Evolutionary conservation across 2,329 filamentous ascomycete species (phyloP), one percentile per base, ranked within the genome.

Genomic region (Sphaerulina vaccinii): DNA sequence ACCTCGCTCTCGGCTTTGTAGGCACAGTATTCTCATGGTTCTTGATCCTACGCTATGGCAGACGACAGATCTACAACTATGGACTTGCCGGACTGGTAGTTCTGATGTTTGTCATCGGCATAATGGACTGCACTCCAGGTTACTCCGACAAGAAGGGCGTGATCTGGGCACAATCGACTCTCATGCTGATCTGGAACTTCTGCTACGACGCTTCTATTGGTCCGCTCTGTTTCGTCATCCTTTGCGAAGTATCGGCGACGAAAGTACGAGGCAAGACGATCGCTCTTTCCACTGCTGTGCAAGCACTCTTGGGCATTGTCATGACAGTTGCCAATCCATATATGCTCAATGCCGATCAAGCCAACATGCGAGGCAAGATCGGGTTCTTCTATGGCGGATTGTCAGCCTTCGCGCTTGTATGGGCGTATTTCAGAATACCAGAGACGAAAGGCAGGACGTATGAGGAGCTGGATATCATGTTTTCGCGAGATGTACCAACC

Each of bases 401-500:
- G 3, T 63, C 65, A 8, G 44, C 64, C 2, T 49, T 71, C 0
- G 66, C 65, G 32, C 51, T 73, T 6, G 27, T 69, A 0, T 72
- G 71, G 70, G 62, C 67, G 1, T 73, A 62, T 51, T 68, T 71
- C 21, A 60, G 69, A 23, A 61, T 73, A 1, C 71, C 72, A 3
- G 72, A 74, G 57, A 73, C 70, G 38, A 70, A 68, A 47, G 71
- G 66, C 1, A 53, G 71, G 24, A 73, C 72, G 22, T 73, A 68
- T 51, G 71, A 73, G 46, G 71, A 75, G 61, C 55, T 75, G 29
- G 71, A 75, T 59, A 62, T 72, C 18, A 69, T 74, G 70, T 74
- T 73, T 55, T 65, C 68, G 42, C 60, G 66, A 35, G 58, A 62
- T 11, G 67, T 73, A 32, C 58, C 49, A 18, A 69, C 70, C 8